Evolutionary conservation across 2,329 filamentous ascomycete genomes (phyloP), one percentile per base, ranked within the genome.

Genomic region (Botrytis squamosa): DNA sequence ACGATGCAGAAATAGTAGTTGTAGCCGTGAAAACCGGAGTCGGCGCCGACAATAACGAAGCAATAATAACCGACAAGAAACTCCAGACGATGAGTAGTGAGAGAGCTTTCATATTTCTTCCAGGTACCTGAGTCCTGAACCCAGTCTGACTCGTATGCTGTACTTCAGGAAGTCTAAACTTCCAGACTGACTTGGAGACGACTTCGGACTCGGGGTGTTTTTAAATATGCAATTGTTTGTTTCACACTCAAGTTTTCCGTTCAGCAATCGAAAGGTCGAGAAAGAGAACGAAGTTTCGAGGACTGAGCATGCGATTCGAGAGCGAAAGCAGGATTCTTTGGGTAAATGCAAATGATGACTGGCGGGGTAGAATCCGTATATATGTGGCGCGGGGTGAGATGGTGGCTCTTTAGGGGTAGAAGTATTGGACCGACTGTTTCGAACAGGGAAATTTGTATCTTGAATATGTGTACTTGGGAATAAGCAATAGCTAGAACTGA

Each of bases 351-450:
- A 38, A 44, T 49, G 60, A 42, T 46, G 38, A 67, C 25, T 72
- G 12, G 46, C 20, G 70, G 62, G 70, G 62, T 67, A 72, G 46
- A 46, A 25, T 10, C 46, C 18, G 36, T 68, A 57, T 57, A 18
- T 68, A 57, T 67, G 49, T 12, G 62, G 38, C 46, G 14, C 25
- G 29, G 70, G 38, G 22, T 57, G 38, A 46, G 22, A 40, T n/a
- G 22, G 9, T 70, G 36, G 22, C n/a, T 57, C 36, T 36, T n/a
- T 29, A 9, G 2, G 3, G 4, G 33, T 40, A 52, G 22, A 55
- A 20, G 60, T 55, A 66, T n/a, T 66, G 12, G n/a, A 44, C 25
- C 44, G 60, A 29, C 7, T 10, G 25, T 44, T 49, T 3, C 8
- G n/a, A 67, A 38, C 33, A 40, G 25, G 65, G 33, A 55, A 67